These are phyloP conservation scores for Silene conica DNA, from an alignment of 148 eudicot species.

Conservation along the genomic window DNA sequence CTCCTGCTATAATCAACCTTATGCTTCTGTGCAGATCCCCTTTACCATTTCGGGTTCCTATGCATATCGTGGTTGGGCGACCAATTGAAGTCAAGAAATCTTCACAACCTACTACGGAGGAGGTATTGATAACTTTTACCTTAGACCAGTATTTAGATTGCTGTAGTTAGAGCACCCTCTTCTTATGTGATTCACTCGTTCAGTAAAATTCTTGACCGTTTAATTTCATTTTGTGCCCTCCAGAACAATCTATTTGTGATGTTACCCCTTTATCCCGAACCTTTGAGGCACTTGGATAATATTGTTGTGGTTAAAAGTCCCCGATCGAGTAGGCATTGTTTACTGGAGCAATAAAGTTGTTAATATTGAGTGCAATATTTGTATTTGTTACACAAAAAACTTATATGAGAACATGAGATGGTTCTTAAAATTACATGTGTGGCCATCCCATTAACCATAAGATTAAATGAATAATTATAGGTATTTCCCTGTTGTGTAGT, in stretches of 20 bases:
- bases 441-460: too few relatives aligned
- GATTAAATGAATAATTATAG: too few relatives aligned
- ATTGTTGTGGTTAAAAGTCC: too few relatives aligned
- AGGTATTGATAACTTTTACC: constrained; percentile 39
- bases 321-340: too few relatives aligned
- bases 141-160: background rate
- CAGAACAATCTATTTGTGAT: background rate
- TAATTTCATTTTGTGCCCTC: background rate
- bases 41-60: constrained; percentile 55
- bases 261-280: background rate
- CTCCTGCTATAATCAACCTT: constrained; percentile 11
- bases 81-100: constrained; percentile 66
- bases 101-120: constrained; percentile 60
- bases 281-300: background rate
- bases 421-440: too few relatives aligned
- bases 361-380: background rate
- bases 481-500: background rate
- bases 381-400: too few relatives aligned
- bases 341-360: background rate
- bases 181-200: background rate
- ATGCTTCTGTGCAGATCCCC: constrained; percentile 54
- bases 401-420: too few relatives aligned
- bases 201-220: too few relatives aligned
- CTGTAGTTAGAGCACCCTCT: background rate
- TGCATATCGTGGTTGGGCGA: constrained; percentile 83